These are phyloP conservation scores for Wickerhamomyces alni DNA, from an alignment of 805 yeast species.

Conservation along the genomic window DNA sequence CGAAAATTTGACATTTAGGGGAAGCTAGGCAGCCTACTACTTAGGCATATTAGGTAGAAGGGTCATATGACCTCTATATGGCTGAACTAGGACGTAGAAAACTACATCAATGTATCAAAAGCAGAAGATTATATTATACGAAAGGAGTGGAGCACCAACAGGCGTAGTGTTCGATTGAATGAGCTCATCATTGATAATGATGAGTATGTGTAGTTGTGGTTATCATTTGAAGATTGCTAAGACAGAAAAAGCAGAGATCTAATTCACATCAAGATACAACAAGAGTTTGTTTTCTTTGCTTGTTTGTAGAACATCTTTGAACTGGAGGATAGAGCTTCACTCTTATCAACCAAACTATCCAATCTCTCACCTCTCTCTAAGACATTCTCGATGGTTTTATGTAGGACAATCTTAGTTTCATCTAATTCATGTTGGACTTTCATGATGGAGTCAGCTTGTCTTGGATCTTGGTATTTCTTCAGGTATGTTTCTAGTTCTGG, in stretches of 20 bases:
- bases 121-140: too few relatives aligned
- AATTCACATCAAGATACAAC: slow-evolving; percentile 67
- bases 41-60: too few relatives aligned
- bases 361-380: slow-evolving; percentile 94
- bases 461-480: slow-evolving; percentile 89
- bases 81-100: too few relatives aligned
- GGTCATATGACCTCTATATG: too few relatives aligned
- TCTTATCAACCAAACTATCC: slow-evolving; percentile 90
- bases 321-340: slow-evolving; percentile 83
- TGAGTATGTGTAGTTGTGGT: too few relatives aligned
- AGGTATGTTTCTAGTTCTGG: slow-evolving; percentile 64
- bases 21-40: too few relatives aligned
- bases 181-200: too few relatives aligned
- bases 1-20: too few relatives aligned
- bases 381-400: slow-evolving; percentile 91
- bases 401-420: slow-evolving; percentile 93
- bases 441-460: slow-evolving; percentile 95
- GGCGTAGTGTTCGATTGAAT: too few relatives aligned
- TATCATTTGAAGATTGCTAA: neutral
- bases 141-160: too few relatives aligned
- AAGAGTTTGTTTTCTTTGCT: slow-evolving; percentile 90
- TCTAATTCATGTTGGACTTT: slow-evolving; percentile 96
- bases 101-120: too few relatives aligned
- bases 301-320: slow-evolving; percentile 95
- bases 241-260: neutral